phyloP scores from a whole-genome alignment of 768 basidiomycete species.

The Kwoniella europaea region DNA sequence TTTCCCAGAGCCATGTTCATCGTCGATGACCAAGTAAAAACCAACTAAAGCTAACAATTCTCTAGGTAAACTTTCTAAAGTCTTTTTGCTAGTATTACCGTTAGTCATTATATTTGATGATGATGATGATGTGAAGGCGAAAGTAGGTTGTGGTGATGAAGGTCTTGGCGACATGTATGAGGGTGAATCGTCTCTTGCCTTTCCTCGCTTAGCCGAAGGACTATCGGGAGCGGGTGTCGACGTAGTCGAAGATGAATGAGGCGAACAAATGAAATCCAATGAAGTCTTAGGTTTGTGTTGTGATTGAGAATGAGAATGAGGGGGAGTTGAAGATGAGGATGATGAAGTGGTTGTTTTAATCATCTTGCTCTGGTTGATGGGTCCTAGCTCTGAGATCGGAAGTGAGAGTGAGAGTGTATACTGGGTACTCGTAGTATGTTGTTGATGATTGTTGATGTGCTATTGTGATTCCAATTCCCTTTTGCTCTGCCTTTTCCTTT shows the following conservation, averaged over 20 bases:
- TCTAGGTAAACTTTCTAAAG: slow-evolving; percentile 33
- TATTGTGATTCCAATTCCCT: not conserved
- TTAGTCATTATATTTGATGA: not conserved
- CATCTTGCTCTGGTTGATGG: not conserved
- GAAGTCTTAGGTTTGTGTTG: slow-evolving; percentile 19
- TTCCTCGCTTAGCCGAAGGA: not conserved
- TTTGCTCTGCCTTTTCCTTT: not conserved
- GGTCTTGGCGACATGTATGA: slow-evolving; percentile 9
- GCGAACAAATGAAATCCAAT: slow-evolving; percentile 23
- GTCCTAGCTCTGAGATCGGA: not conserved
- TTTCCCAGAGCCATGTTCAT: not conserved
- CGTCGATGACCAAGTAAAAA: slow-evolving; percentile 35
- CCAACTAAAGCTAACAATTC: slow-evolving; percentile 35
- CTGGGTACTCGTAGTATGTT: not conserved
- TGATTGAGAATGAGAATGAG: slow-evolving; percentile 1
- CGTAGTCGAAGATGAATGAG: not conserved
- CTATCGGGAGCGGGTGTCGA: slow-evolving; percentile 1
- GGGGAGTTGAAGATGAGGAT: not conserved
- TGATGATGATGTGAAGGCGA: not conserved
- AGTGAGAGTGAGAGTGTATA: not conserved
- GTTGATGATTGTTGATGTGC: not conserved
- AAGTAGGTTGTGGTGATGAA: slow-evolving; percentile 5
- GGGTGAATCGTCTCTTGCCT: not conserved
- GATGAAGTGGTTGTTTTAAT: slow-evolving; percentile 8
- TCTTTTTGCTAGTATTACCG: not conserved